These are phyloP conservation scores for Serendipita sp. DNA, from an alignment of 768 basidiomycete genomes.

Conservation along the genomic window DNA sequence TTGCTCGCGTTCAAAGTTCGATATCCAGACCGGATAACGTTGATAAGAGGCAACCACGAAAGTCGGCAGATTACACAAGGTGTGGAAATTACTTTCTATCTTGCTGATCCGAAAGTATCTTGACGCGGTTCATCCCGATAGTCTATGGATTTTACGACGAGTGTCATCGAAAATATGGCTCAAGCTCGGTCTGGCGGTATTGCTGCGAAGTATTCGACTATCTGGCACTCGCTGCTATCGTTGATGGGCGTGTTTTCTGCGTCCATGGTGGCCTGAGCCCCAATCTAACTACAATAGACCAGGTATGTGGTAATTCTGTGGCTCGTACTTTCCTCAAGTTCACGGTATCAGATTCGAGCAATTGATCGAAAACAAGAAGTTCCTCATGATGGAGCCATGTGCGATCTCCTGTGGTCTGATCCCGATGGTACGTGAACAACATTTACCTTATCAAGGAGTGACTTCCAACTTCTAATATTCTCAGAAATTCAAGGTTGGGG, in stretches of 20 bases:
- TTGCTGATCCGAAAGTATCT: constrained; percentile 38
- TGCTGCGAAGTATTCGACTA: constrained; percentile 96
- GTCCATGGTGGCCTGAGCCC: constrained; percentile 95
- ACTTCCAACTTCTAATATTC: background rate
- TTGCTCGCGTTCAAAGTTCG: constrained; percentile 79
- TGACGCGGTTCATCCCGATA: background rate
- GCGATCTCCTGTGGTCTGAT: constrained; percentile 97
- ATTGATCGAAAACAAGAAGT: constrained; percentile 97
- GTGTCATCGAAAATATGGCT: constrained; percentile 96
- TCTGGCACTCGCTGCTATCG: constrained; percentile 81
- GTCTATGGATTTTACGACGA: constrained; percentile 39
- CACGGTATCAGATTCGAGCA: constrained; percentile 48
- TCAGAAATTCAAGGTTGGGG: constrained; percentile 42
- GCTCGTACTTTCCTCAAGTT: constrained; percentile 13
- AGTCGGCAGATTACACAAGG: constrained; percentile 92
- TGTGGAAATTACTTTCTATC: constrained; percentile 59
- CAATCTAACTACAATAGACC: constrained; percentile 87
- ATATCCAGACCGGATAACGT: constrained; percentile 83
- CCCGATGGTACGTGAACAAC: constrained; percentile 77
- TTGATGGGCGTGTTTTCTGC: constrained; percentile 81
- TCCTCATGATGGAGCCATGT: constrained; percentile 97
- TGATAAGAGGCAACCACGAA: constrained; percentile 91
- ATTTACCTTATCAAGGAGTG: too few species aligned
- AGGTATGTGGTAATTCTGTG: constrained; percentile 69
- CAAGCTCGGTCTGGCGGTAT: constrained; percentile 88